phyloP scores from a whole-genome alignment of 2,329 filamentous ascomycete species.

The Trichoderma pleuroti region DNA sequence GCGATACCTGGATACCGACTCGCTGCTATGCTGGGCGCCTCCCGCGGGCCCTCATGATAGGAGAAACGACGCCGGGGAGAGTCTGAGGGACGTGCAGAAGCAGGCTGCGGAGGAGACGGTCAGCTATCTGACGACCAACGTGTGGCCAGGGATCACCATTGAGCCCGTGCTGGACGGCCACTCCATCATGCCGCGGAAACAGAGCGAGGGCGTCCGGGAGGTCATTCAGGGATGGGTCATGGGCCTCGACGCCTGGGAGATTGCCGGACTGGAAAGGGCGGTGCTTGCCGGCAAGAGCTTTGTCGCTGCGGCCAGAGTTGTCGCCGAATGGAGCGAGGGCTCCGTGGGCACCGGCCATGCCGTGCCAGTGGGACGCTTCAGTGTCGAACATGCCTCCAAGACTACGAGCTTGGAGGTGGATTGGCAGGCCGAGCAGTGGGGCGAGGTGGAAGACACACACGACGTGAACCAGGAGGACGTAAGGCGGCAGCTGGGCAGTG shows the following conservation, averaged over 20 bases:
- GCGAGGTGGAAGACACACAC: constrained; percentile 96
- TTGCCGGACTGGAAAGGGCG: constrained; percentile 81
- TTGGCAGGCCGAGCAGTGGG: constrained; percentile 90
- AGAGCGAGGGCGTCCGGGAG: constrained; percentile 70
- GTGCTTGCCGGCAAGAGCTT: constrained; percentile 85
- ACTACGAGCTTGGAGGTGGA: constrained; percentile 79
- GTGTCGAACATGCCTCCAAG: constrained; percentile 76
- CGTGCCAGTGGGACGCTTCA: constrained; percentile 50
- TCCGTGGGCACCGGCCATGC: constrained; percentile 49
- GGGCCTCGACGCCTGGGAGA: constrained; percentile 70
- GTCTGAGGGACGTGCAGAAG: constrained; percentile 70
- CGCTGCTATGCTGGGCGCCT: constrained; percentile 82
- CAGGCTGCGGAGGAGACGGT: constrained; percentile 67
- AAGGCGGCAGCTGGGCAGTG: constrained; percentile 81
- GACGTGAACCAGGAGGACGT: constrained; percentile 93
- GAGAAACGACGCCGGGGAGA: constrained; percentile 48
- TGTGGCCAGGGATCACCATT: constrained; percentile 84
- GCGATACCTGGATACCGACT: constrained; percentile 88
- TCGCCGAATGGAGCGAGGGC: constrained; percentile 85
- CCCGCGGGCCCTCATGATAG: constrained; percentile 47
- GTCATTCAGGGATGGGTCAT: constrained; percentile 75
- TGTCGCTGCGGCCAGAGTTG: constrained; percentile 68
- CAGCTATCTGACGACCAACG: constrained; percentile 62
- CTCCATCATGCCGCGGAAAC: constrained; percentile 70
- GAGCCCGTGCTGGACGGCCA: constrained; percentile 73